Base-by-base conservation (phyloP, 2,329 filamentous ascomycete genomes). In the Pseudogymnoascus pannorum region DNA sequence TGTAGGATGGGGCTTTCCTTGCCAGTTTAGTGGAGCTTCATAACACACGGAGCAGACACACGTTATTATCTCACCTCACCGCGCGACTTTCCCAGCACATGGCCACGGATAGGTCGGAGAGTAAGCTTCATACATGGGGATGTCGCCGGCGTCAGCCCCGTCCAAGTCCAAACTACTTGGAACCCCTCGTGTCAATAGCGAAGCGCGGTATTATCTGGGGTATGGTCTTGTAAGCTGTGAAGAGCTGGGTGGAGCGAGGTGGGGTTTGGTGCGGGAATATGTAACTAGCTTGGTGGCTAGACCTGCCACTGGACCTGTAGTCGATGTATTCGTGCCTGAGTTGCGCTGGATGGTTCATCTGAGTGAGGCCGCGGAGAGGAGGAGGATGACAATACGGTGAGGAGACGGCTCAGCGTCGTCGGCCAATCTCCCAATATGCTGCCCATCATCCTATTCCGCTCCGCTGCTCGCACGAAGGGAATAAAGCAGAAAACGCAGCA, bases 111-210 rank as follows among this genome's bases (percentile, higher is more conserved):
- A 54, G 48, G 48, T 31, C 48, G 48, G 48, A 54, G 24, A 31
- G 48, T 31, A 54, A 54, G 48, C 48, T 29, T 54, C 24, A 54
- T 54, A n/a, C 48, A 9, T n/a, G 24, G 24, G 7, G 48, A 54
- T 54, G n/a, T 2, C 16, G 48, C 26, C n/a, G 26, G 24, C 24
- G 48, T 9, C 4, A 18, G 2, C n/a, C 48, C 48, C 48, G 24
- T 31, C 48, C n/a, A 12, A 4, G n/a, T 31, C 24, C 24, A 54
- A 54, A 54, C 24, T 5, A n/a, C n/a, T 26, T 54, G 26, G 48
- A 54, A 31, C 48, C 48, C 31, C n/a, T 29, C n/a, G 26, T 54
- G 26, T 31, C 48, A 54, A 54, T 31, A 54, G 48, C 48, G 48
- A 54, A 12, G 24, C 48, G 48, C 9, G n/a, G 26, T 54, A 54